Evolutionary conservation across 306 rosid genomes (phyloP).

Genomic region (Gillenia trifoliata): DNA sequence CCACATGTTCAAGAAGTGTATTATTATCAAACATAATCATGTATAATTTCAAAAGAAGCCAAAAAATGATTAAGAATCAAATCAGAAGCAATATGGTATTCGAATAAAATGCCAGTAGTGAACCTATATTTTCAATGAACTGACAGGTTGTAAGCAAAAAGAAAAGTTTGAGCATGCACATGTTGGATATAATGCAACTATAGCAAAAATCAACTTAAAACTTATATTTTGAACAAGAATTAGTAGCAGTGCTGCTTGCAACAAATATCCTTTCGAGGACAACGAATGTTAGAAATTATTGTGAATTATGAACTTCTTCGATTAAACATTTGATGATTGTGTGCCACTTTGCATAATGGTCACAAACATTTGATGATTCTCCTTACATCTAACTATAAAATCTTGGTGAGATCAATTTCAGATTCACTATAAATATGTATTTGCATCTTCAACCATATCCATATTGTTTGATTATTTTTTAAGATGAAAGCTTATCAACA

Average conservation of each 20-base stretch:
- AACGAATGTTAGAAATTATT: too few relatives aligned
- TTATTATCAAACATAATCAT: background rate
- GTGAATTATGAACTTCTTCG: background rate
- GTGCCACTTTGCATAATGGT: background rate
- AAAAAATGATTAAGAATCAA: background rate
- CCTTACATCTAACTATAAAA: background rate
- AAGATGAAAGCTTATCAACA: background rate
- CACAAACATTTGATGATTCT: background rate
- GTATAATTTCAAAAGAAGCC: background rate
- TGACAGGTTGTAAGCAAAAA: background rate
- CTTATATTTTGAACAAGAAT: too few relatives aligned
- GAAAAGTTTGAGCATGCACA: background rate
- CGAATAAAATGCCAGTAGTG: background rate
- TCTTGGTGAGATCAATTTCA: background rate
- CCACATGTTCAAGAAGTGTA: slow-evolving; percentile 6
- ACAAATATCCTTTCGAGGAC: too few relatives aligned
- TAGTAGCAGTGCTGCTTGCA: too few relatives aligned
- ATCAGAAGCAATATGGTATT: background rate
- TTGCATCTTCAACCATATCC: background rate
- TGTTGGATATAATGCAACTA: background rate
- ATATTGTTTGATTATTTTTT: background rate
- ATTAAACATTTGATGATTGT: background rate
- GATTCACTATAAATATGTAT: background rate
- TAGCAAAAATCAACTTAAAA: background rate
- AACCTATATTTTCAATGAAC: background rate